Evolutionary conservation across 2,329 filamentous ascomycete species (phyloP).

Genomic region (Geosmithia putterillii): DNA sequence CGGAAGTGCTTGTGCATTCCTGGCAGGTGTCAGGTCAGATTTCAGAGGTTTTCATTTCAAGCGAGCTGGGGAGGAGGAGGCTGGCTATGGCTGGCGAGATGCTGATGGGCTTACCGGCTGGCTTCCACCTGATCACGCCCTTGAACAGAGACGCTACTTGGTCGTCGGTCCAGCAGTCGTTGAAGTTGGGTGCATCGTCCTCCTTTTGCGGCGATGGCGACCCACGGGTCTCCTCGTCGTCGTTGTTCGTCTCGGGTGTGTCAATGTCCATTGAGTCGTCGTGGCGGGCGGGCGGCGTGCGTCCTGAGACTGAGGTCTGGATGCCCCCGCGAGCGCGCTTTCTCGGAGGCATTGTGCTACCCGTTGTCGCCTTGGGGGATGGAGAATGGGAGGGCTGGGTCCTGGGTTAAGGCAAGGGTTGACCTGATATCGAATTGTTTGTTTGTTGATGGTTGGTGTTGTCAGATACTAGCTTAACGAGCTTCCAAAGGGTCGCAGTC

Average conservation of each 20-base stretch:
- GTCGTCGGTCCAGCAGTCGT: slow-evolving; percentile 86
- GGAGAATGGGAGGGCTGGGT: no score
- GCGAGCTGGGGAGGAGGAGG: background rate
- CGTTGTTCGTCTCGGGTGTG: slow-evolving; percentile 41
- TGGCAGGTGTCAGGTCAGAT: slow-evolving; percentile 15
- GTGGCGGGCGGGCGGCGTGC: slow-evolving; percentile 38
- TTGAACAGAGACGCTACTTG: slow-evolving; percentile 91
- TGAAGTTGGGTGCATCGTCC: slow-evolving; percentile 11
- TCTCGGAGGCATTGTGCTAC: slow-evolving; percentile 53
- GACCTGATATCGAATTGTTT: background rate
- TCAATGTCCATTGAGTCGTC: slow-evolving; percentile 51
- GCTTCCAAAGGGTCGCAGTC: slow-evolving; percentile 2
- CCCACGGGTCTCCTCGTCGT: background rate
- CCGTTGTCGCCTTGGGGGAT: no score
- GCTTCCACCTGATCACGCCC: slow-evolving; percentile 87
- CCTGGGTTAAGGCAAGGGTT: no score
- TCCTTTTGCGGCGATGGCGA: background rate
- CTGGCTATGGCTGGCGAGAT: background rate
- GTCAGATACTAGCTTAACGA: background rate
- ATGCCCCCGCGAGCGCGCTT: slow-evolving; percentile 50
- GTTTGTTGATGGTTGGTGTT: background rate
- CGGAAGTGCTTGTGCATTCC: slow-evolving; percentile 92
- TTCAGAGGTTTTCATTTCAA: no score
- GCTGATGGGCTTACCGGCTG: slow-evolving; percentile 52
- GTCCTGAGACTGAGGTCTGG: slow-evolving; percentile 35